Evolutionary conservation across 371 early-diverging fungal species (phyloP), one percentile per base, ranked within the genome.

Genomic region (Cokeromyces recurvatus): DNA sequence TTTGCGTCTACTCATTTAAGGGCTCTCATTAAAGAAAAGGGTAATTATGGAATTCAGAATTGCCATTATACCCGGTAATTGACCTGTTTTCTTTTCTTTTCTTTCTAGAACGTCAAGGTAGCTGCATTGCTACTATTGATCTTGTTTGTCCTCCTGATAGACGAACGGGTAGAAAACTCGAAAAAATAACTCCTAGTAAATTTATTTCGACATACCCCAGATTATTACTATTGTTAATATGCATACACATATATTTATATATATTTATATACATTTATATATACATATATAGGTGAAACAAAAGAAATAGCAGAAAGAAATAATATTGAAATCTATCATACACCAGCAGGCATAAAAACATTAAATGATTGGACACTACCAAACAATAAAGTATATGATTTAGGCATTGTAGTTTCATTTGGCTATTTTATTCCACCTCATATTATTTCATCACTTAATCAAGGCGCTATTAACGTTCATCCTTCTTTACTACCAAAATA

Each of bases 401-500:
- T 97, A n/a, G 97, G 87, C 4, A 72, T 95, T 0, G 95, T 92
- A 20, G 92, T 94, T 0, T 94, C 94, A 1, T 96, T 93, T 71
- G 92, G 94, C 1, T 87, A 88, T 60, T 94, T 95, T 55, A 58
- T 97, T 19, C 92, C 98, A 0, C 55, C 68, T 3, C 54, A 70
- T 8, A 62, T 95, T 14, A 82, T 95, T 21, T 45, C 66, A 0
- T 43, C 63, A 0, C 90, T 96, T 55, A 69, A 68, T 12, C 49
- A 66, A 31, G 91, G 85, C n/a, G 85, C 86, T 12, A 46, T 94
- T 42, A 94, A 94, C 59, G 82, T 92, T 0, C 95, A 94, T 58
- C 94, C 94, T 10, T 93, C 92, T 5, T 59, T 94, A 17, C 64
- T 96, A 17, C 94, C 95, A 9, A 77, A 78, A 45, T 91, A 92